Evolutionary conservation across 208 protist species (phyloP).

Genomic region (Acanthamoeba culbertsoni): DNA sequence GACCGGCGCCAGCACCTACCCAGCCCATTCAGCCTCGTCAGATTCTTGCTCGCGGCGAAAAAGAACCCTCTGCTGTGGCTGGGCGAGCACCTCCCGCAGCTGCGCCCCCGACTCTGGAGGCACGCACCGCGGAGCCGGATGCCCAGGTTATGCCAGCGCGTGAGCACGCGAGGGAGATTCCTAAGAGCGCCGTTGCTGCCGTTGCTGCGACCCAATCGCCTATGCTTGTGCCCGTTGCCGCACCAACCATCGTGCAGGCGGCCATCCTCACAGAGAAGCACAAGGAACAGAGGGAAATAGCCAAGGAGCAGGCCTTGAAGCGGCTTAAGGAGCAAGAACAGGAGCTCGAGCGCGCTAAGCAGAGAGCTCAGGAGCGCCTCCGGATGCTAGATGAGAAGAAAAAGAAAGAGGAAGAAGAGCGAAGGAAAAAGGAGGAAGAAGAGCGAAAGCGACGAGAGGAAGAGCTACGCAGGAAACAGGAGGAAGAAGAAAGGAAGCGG

Average conservation of each 20-base stretch:
- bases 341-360: neutral
- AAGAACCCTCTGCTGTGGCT: neutral
- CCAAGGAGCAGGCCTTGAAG: neutral
- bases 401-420: conserved; percentile 5
- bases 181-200: neutral
- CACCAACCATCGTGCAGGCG: neutral
- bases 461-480: neutral
- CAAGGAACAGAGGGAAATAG: neutral
- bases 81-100: neutral
- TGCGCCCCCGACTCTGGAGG: neutral
- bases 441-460: neutral
- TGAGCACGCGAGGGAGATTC: too few species aligned
- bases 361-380: neutral
- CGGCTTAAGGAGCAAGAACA: neutral
- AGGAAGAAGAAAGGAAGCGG: neutral
- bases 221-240: neutral
- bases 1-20: neutral
- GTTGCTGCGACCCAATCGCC: neutral
- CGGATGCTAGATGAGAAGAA: conserved; percentile 20
- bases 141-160: too few species aligned
- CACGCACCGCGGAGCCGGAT: too few species aligned
- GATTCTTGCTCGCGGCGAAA: neutral
- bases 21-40: neutral
- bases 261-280: conserved; percentile 10
- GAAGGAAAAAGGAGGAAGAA: neutral